Evolutionary conservation across 2,329 filamentous ascomycete genomes (phyloP).

Genomic region (Arachnomyces sp.): DNA sequence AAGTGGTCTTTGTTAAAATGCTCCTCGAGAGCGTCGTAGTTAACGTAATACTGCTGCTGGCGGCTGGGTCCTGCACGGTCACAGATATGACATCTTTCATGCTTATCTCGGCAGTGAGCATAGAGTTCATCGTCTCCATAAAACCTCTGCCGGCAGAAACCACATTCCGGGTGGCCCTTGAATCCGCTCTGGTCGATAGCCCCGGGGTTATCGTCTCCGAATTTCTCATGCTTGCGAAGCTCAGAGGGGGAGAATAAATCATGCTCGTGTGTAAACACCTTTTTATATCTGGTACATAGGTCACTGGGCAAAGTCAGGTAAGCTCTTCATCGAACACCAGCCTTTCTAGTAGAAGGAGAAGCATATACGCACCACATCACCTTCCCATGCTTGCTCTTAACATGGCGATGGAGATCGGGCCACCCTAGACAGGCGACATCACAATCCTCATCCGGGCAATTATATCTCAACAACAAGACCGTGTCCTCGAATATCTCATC

Average conservation of each 20-base stretch:
- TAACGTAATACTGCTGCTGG: conserved; percentile 79
- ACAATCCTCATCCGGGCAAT: conserved; percentile 79
- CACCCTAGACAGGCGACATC: conserved; percentile 77
- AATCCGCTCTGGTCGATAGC: conserved; percentile 90
- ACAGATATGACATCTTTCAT: conserved; percentile 92
- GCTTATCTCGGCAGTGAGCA: conserved; percentile 83
- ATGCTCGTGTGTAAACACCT: conserved; percentile 97
- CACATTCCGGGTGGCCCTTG: conserved; percentile 88
- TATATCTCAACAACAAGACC: conserved; percentile 78
- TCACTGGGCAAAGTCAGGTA: conserved; percentile 44
- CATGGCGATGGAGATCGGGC: conserved; percentile 73
- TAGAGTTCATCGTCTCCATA: conserved; percentile 96
- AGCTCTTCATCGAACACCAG: not conserved
- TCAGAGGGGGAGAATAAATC: conserved; percentile 77
- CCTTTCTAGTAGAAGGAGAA: not conserved
- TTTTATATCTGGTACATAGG: conserved; percentile 87
- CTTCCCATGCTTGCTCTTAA: conserved; percentile 71
- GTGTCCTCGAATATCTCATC: conserved; percentile 88
- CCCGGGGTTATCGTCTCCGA: conserved; percentile 84
- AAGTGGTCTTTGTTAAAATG: conserved; percentile 88
- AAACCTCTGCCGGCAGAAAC: conserved; percentile 84
- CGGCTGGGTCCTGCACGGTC: conserved; percentile 57
- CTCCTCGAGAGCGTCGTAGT: conserved; percentile 76
- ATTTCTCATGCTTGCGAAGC: conserved; percentile 77
- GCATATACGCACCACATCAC: conserved; percentile 59